These are phyloP conservation scores for Mucor saturninus DNA, from an alignment of 371 early-diverging fungal genomes.

Conservation along the genomic window DNA sequence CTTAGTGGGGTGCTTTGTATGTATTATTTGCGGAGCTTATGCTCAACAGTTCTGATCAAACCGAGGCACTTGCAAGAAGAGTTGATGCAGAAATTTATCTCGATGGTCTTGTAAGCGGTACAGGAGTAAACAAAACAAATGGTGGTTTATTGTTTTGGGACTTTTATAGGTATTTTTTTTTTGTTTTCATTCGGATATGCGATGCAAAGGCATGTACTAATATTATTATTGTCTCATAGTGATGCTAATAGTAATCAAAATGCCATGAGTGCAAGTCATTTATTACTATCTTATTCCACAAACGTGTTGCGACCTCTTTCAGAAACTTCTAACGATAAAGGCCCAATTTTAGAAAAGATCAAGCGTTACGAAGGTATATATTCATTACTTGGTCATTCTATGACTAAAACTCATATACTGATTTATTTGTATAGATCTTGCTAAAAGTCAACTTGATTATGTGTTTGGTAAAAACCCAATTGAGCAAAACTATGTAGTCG, in stretches of 20 bases:
- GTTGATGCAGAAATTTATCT: slow-evolving; percentile 35
- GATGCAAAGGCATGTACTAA: background rate
- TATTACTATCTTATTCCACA: slow-evolving; percentile 22
- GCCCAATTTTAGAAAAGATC: slow-evolving; percentile 10
- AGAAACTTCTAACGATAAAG: background rate
- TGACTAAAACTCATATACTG: background rate
- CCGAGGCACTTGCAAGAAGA: slow-evolving; percentile 18
- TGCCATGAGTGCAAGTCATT: slow-evolving; percentile 26
- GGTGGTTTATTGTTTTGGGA: slow-evolving; percentile 52
- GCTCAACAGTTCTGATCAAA: slow-evolving; percentile 3
- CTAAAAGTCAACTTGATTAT: slow-evolving; percentile 46
- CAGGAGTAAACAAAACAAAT: slow-evolving; percentile 34
- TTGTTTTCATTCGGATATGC: background rate
- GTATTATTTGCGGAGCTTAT: slow-evolving; percentile 42
- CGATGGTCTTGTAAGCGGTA: slow-evolving; percentile 25
- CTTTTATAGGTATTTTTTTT: slow-evolving; percentile 31
- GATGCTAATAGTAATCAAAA: slow-evolving; percentile 21
- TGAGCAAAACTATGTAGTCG: slow-evolving; percentile 53
- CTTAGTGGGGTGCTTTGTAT: slow-evolving; percentile 40
- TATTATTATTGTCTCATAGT: background rate
- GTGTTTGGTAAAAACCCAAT: slow-evolving; percentile 56
- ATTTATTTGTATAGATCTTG: slow-evolving; percentile 12
- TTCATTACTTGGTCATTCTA: background rate
- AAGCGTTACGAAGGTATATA: slow-evolving; percentile 18
- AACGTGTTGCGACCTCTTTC: slow-evolving; percentile 22